These are phyloP conservation scores for Zygosaccharomyces bisporus DNA, from an alignment of 805 yeast species.

Conservation along the genomic window DNA sequence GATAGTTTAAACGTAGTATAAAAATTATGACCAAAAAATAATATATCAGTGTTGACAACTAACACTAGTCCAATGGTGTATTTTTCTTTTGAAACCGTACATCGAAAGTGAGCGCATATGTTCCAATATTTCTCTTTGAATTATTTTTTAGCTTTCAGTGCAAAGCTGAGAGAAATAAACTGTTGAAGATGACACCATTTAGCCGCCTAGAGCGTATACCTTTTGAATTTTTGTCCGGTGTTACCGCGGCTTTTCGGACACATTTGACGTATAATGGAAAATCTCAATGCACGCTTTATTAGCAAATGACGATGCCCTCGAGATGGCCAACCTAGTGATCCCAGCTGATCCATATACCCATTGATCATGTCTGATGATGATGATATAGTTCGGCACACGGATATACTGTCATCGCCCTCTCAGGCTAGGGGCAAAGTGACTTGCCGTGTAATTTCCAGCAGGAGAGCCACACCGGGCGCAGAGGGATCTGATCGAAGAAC, in stretches of 20 bases:
- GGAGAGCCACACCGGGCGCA: slow-evolving; percentile 1
- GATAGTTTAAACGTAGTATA: too few species aligned
- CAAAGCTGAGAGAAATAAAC: too few species aligned
- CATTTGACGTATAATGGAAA: not conserved
- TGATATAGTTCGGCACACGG: slow-evolving; percentile 26
- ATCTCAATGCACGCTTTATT: not conserved
- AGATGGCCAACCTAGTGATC: not conserved
- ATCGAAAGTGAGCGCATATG: too few species aligned
- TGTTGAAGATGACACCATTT: too few species aligned
- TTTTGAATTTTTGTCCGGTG: not conserved
- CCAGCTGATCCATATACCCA: not conserved
- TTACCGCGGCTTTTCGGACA: not conserved
- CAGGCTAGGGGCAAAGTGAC: slow-evolving; percentile 8
- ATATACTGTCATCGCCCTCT: slow-evolving; percentile 25
- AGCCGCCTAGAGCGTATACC: not conserved
- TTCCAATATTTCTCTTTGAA: too few species aligned
- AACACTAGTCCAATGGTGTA: too few species aligned
- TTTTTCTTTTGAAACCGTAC: too few species aligned
- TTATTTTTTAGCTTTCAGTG: too few species aligned
- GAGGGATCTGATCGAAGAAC: slow-evolving; percentile 7
- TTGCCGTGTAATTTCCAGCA: not conserved
- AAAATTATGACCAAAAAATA: too few species aligned
- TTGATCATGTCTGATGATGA: slow-evolving; percentile 8
- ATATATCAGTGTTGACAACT: too few species aligned
- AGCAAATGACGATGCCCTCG: not conserved